phyloP scores from a whole-genome alignment of 257 asterid genomes.

The Salvia miltiorrhiza region DNA sequence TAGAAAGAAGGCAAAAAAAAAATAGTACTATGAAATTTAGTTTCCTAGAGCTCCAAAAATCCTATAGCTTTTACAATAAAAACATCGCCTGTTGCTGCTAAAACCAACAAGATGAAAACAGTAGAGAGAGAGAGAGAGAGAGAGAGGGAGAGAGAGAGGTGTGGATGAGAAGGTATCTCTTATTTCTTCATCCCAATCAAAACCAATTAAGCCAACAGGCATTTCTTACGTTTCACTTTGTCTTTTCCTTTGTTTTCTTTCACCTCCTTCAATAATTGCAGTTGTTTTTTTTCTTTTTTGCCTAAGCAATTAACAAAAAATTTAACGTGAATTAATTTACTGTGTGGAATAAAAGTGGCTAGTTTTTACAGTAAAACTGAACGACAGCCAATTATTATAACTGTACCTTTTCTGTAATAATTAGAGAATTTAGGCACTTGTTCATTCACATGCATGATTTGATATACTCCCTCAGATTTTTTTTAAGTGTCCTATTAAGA shows the following conservation, averaged over 20 bases:
- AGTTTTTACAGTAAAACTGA: not conserved
- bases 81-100: slow-evolving; percentile 57
- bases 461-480: too few relatives aligned
- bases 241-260: slow-evolving; percentile 59
- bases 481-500: too few relatives aligned
- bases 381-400: not conserved
- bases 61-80: slow-evolving; percentile 40
- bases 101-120: slow-evolving; percentile 48
- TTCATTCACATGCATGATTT: slow-evolving; percentile 26
- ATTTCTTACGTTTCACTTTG: slow-evolving; percentile 71
- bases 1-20: slow-evolving; percentile 28
- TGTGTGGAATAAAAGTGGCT: not conserved
- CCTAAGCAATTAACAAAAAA: not conserved
- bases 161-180: slow-evolving; percentile 71
- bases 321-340: not conserved
- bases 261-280: slow-evolving; percentile 40
- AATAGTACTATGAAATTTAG: slow-evolving; percentile 24
- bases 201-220: slow-evolving; percentile 40
- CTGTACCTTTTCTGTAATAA: not conserved
- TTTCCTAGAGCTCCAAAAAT: slow-evolving; percentile 31
- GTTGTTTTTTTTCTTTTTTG: too few relatives aligned
- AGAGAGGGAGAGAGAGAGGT: slow-evolving; percentile 38
- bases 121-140: slow-evolving; percentile 34
- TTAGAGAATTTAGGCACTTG: not conserved
- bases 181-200: slow-evolving; percentile 40